Base-by-base conservation (phyloP, 495 filamentous ascomycete species). In the Hypomontagnella submonticulosa region DNA sequence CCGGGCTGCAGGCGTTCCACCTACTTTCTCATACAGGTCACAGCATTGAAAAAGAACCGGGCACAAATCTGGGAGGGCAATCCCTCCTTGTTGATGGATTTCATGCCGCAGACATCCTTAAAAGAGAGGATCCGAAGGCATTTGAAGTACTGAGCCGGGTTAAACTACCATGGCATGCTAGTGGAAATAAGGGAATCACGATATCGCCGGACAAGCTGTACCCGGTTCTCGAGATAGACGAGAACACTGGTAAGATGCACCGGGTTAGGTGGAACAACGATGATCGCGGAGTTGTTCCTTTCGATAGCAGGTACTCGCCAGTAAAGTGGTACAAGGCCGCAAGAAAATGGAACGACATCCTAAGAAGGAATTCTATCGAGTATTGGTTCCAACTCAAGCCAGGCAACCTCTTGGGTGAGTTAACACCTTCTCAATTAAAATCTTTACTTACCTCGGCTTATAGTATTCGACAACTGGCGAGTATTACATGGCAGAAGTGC, bases 401-500 rank as follows among this genome's bases (percentile, higher is more conserved):
- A 0, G 94, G 94, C 11, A 88, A 76, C 47, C 82, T 88, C n/a
- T 57, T 97, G 33, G 88, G 91, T 93, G 77, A 73, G 86, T 77
- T 23, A 16, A 6, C n/a, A 36, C 30, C 16, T 4, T 51, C 6
- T 46, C 20, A 34, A 11, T 15, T 19, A 9, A 42, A 32, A 57
- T 50, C 46, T 42, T 13, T 51, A 16, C 51, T 73, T n/a, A 70
- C 41, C 1, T 20, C 11, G 5, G 40, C 20, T 4, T 18, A 40
- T 55, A 92, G 89, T 97, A 15, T 97, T 98, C 73, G 92, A 98
- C 74, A 97, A 98, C 71, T 97, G 93, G 93, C 84, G 94, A 59
- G 91, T 96, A 56, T 75, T 98, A 44, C 94, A 98, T 75, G 94
- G 92, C 3, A 81, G 94, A 63, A 84, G 85, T 16, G 83, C 85